Percentiles rank a stretch among this genome's conserved stretches.
These are phyloP conservation scores for Lentinula detonsa DNA, from an alignment of 768 basidiomycete genomes.

Conservation along the genomic window DNA sequence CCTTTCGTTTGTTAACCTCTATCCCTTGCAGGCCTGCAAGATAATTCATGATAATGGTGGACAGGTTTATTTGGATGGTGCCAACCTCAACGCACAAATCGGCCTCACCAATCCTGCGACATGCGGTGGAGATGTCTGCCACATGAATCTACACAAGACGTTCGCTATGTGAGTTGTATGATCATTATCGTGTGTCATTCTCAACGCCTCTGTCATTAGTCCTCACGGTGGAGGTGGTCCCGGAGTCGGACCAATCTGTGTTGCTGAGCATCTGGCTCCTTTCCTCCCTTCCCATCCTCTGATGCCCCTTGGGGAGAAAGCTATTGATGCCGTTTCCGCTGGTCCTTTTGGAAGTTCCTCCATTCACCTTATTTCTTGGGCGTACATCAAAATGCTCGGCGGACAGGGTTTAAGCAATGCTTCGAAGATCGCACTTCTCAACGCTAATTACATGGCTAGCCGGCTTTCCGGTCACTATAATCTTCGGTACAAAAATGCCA, in stretches of 20 bases:
- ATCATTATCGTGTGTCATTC: neutral
- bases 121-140: slow-evolving; percentile 98
- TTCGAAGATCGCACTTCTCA: slow-evolving; percentile 83
- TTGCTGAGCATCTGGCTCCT: slow-evolving; percentile 86
- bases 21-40: slow-evolving; percentile 62
- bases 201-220: slow-evolving; percentile 28
- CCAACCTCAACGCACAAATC: slow-evolving; percentile 92
- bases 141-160: slow-evolving; percentile 97
- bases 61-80: slow-evolving; percentile 96
- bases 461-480: slow-evolving; percentile 81
- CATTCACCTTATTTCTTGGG: slow-evolving; percentile 96
- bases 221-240: slow-evolving; percentile 98
- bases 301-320: slow-evolving; percentile 56
- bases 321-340: slow-evolving; percentile 85
- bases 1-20: neutral
- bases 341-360: slow-evolving; percentile 95
- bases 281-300: slow-evolving; percentile 91
- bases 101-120: slow-evolving; percentile 88
- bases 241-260: slow-evolving; percentile 92
- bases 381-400: slow-evolving; percentile 99
- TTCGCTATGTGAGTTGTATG: slow-evolving; percentile 73
- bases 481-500: slow-evolving; percentile 83
- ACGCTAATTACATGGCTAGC: slow-evolving; percentile 96
- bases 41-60: slow-evolving; percentile 95
- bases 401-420: slow-evolving; percentile 83